phyloP scores from a whole-genome alignment of 1,139 yeast species.

The Waltiozyma sp. region DNA sequence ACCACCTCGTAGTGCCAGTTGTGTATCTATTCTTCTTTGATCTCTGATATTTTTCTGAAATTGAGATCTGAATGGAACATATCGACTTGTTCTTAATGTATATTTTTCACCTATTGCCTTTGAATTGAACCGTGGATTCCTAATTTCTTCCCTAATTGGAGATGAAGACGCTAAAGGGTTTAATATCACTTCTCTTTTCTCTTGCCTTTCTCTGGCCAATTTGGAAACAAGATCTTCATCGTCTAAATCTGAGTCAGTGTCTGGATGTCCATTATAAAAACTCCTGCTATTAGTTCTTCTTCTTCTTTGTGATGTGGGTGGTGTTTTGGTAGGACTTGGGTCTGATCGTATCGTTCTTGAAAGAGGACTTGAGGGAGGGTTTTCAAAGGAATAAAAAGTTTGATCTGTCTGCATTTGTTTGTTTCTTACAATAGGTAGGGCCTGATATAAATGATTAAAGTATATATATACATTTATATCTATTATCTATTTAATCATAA shows the following conservation, averaged over 20 bases:
- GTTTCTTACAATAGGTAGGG: too few relatives aligned
- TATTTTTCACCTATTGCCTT: neutral
- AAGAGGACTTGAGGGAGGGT: too few relatives aligned
- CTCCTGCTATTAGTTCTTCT: neutral
- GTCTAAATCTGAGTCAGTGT: neutral
- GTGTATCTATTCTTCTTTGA: constrained; percentile 3
- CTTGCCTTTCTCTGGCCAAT: neutral
- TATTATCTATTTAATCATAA: too few relatives aligned
- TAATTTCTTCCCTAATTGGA: neutral
- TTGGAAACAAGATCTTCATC: neutral
- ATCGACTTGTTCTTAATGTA: neutral
- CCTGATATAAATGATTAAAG: too few relatives aligned
- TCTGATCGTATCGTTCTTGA: too few relatives aligned
- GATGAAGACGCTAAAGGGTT: neutral
- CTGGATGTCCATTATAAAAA: neutral
- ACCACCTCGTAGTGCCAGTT: constrained; percentile 8
- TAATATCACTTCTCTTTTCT: neutral
- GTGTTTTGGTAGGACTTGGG: neutral
- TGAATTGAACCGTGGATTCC: neutral
- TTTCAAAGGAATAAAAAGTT: too few relatives aligned
- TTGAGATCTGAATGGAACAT: neutral
- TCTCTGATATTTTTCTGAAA: constrained; percentile 1
- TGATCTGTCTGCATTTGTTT: too few relatives aligned
- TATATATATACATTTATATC: too few relatives aligned
- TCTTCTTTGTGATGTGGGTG: neutral